phyloP scores from a whole-genome alignment of 2,329 filamentous ascomycete species.

The Erysiphe pulchra region DNA sequence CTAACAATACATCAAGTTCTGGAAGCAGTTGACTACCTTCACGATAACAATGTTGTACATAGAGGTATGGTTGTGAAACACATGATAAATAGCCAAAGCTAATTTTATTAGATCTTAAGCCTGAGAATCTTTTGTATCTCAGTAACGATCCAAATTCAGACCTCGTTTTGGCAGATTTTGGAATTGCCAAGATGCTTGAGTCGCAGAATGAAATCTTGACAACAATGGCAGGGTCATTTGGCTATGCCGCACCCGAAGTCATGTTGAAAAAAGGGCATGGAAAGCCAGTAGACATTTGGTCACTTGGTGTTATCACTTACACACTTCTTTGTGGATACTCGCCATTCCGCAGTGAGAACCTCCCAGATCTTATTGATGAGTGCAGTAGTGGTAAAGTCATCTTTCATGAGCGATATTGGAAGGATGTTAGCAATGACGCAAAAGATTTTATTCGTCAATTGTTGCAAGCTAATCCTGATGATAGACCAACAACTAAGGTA shows the following conservation, averaged over 20 bases:
- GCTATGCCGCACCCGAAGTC: constrained; percentile 90
- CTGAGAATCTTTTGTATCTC: constrained; percentile 88
- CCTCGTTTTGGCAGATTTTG: constrained; percentile 86
- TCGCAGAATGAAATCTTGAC: constrained; percentile 75
- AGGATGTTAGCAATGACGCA: constrained; percentile 81
- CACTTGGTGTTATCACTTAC: constrained; percentile 93
- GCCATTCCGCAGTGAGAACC: constrained; percentile 84
- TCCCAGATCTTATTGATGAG: constrained; percentile 83
- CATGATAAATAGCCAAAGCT: constrained; percentile 1
- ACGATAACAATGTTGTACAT: constrained; percentile 86
- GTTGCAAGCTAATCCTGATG: constrained; percentile 51
- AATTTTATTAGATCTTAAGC: constrained; percentile 55
- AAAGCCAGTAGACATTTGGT: constrained; percentile 99
- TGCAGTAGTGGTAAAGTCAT: constrained; percentile 63
- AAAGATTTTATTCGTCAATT: constrained; percentile 79
- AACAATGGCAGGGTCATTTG: constrained; percentile 96
- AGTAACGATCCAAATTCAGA: constrained; percentile 53
- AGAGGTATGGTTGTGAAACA: constrained; percentile 31
- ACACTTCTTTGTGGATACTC: constrained; percentile 95
- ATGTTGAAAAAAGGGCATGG: constrained; percentile 96
- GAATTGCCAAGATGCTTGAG: constrained; percentile 95
- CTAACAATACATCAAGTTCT: constrained; percentile 89
- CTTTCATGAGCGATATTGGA: constrained; percentile 97
- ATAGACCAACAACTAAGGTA: constrained; percentile 57
- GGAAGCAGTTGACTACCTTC: constrained; percentile 79